Base-by-base conservation (phyloP, 2,329 filamentous ascomycete genomes). In the Fonsecaea multimorphosa region DNA sequence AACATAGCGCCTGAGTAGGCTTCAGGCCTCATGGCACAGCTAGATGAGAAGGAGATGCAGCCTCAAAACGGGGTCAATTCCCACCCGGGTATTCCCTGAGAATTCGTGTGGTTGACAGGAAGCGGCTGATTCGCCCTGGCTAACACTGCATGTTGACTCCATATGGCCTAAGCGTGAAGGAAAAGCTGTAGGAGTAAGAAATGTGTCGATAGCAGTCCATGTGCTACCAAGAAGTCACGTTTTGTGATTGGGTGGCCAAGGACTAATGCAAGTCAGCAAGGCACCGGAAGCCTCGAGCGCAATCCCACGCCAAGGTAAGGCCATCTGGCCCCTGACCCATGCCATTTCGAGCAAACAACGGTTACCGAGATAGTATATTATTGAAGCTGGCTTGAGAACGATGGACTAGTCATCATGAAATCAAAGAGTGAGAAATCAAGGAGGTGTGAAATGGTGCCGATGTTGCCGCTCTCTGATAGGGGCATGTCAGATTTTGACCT, bases 191-290 rank as follows among this genome's bases (percentile, higher is more conserved):
- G 11, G 11, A 38, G n/a, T n/a, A 31, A 31, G 29, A 31, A 31
- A 31, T 19, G 38, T 8, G 16, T n/a, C 16, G 38, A 40, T 11
- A 40, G 14, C 38, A n/a, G 14, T 19, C 38, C n/a, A 5, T 40
- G 38, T 19, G 8, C 38, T n/a, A 8, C 14, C 9, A 40, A n/a
- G 5, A 8, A 40, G 38, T n/a, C 38, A 16, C 11, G 16, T 11
- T 1, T 40, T 19, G 38, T 40, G 16, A 40, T 31, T 31, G 29
- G 29, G 8, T 40, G 38, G 4, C 44, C n/a, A 24, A 12, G 38
- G 44, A 49, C 44, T 49, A 49, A 49, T 49, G 44, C 44, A 49
- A 19, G 44, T 49, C 44, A 49, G 44, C 44, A 40, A 40, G 16
- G 38, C 38, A n/a, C n/a, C n/a, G 32, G 38, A 40, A 40, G 38